Base-by-base conservation (phyloP, 345 rosid genomes). In the Geranium rotundifolium region DNA sequence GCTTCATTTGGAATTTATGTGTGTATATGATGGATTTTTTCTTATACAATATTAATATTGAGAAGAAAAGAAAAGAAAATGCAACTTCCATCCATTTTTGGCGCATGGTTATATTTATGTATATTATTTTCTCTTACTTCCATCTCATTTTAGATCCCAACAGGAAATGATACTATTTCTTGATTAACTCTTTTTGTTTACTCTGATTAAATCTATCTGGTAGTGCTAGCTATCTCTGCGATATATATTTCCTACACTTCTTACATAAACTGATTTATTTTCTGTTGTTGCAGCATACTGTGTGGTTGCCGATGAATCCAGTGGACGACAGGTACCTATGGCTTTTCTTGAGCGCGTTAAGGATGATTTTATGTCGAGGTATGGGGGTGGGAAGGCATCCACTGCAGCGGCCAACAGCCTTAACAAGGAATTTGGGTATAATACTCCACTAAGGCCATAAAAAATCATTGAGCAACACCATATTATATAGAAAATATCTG, bases 301-400 rank as follows among this genome's bases (percentile, higher is more conserved):
- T 65, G 95, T 90, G 65, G 96, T 90, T 70, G 95, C 96, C 5
- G 81, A 72, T 65, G 96, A 90, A 76, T 76, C 95, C 56, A 91
- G 83, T 23, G 97, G 91, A 37, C 81, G 88, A 54, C 82, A 85
- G 77, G 65, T 85, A 70, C 91, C 97, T 37, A 90, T 90, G 75
- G 97, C 87, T 20, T 85, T 79, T 72, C 67, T 90, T 66, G 95
- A 90, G 68, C 82, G 87, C 68, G 84, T 90, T 37, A 87, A 83
- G 85, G 95, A 90, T 50, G 95, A 90, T 70, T 89, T 89, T 65
- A 78, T 71, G 75, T 82, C 77, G 69, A 82, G 84, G 84, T 84
- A 90, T 69, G 84, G 87, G 39, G 91, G 88, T 63, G 90, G 95
- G 19, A 90, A 85, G 68, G 97, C 97, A 72, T 75, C 85, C 18